Conservation (phyloP, 768 basidiomycete species). For the Suillus tomentosus region DNA sequence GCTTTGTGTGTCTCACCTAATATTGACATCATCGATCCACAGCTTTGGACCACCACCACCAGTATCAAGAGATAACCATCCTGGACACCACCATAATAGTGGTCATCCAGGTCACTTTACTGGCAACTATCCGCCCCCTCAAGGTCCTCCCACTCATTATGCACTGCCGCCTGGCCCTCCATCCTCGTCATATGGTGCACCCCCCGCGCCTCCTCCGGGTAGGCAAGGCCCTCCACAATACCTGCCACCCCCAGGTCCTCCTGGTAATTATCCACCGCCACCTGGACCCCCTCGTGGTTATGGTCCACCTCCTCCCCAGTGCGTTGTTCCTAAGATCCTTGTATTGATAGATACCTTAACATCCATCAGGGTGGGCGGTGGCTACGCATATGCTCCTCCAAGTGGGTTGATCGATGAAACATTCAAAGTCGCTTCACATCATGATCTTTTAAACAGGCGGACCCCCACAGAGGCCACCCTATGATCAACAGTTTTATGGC, state of each 20-base stretch:
- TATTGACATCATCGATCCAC: neutral
- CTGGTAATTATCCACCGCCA: conserved; percentile 19
- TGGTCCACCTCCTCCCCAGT: conserved; percentile 9
- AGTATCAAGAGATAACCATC: conserved; percentile 37
- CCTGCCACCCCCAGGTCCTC: neutral
- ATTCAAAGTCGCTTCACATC: neutral
- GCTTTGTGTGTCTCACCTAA: neutral
- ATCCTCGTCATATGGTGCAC: conserved; percentile 21
- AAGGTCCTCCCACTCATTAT: conserved; percentile 11
- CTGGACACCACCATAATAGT: conserved; percentile 38
- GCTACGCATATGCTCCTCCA: conserved; percentile 11
- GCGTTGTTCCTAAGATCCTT: conserved; percentile 12
- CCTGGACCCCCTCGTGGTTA: conserved; percentile 21
- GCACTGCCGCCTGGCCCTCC: conserved; percentile 18
- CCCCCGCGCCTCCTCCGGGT: conserved; percentile 20
- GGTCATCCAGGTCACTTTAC: conserved; percentile 34
- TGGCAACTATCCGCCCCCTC: conserved; percentile 16
- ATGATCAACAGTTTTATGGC: conserved; percentile 62
- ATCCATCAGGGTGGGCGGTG: conserved; percentile 4
- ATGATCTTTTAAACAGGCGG: conserved; percentile 22
- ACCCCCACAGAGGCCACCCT: conserved; percentile 56
- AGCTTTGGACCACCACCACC: conserved; percentile 26
- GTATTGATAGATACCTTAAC: conserved; percentile 11
- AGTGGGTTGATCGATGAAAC: conserved; percentile 7
- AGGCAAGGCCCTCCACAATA: conserved; percentile 23